phyloP scores from a whole-genome alignment of 768 basidiomycete species.

The Xerocomellus chrysenteron region DNA sequence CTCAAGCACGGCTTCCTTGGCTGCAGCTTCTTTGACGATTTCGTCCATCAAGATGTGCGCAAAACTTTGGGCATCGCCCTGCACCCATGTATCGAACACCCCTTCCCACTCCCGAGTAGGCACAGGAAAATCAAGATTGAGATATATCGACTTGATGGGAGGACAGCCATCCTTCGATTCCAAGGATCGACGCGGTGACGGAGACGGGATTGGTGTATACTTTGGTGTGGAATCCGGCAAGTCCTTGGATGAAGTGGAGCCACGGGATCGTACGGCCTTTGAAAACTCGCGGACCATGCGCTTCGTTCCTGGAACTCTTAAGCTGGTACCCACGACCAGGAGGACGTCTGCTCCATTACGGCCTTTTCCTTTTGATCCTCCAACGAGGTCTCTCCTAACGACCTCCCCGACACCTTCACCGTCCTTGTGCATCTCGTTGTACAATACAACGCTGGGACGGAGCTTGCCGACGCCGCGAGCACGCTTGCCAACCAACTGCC shows the following conservation, averaged over 20 bases:
- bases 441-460: constrained; percentile 85
- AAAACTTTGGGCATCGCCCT: constrained; percentile 85
- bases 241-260: constrained; percentile 35
- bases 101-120: constrained; percentile 87
- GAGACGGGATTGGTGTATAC: constrained; percentile 43
- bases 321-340: constrained; percentile 86
- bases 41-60: constrained; percentile 59
- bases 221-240: constrained; percentile 25
- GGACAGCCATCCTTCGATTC: constrained; percentile 46
- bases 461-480: constrained; percentile 76
- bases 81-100: constrained; percentile 87
- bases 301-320: constrained; percentile 89
- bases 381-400: constrained; percentile 78
- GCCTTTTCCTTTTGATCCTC: constrained; percentile 63
- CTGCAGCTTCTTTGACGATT: constrained; percentile 51
- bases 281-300: constrained; percentile 87
- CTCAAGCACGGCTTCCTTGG: constrained; percentile 55
- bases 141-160: constrained; percentile 67
- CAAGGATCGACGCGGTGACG: constrained; percentile 43
- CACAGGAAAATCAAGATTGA: constrained; percentile 85
- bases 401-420: constrained; percentile 85
- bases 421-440: constrained; percentile 85
- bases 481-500: constrained; percentile 75
- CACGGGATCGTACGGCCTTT: constrained; percentile 66
- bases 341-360: constrained; percentile 77